Base-by-base conservation (phyloP, 768 basidiomycete genomes). In the Coprinopsis sp. region DNA sequence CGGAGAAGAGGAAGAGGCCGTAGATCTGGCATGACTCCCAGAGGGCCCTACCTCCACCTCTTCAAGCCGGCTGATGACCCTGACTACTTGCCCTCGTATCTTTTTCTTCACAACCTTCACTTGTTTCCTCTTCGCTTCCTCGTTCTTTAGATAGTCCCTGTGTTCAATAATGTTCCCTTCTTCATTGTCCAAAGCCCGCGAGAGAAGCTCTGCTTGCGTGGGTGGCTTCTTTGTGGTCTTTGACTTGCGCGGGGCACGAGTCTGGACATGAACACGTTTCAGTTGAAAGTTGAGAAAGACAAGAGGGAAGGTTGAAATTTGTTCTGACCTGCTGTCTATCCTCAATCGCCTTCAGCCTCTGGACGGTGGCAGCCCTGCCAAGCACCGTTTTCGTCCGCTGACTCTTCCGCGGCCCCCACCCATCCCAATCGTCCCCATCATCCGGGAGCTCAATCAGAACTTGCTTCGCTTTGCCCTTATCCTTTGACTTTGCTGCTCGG, bases 151-250 rank as follows among this genome's bases (percentile, higher is more conserved):
- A 58, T 92, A 93, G 54, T 91, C 78, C 28, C 78, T 72, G 52
- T 93, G 87, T 37, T 89, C 82, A 4, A 73, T 72, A 18, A 84
- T 80, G 59, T 94, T 94, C 0, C 84, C 82, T 62, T 91, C 91
- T 62, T 93, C 91, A 43, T 82, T 89, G 55, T 91, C 87, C 14
- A 93, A 76, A 0, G 91, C 91, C 6, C 79, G 79, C 2, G 80
- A 81, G 47, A 94, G 85, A 6, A 93, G 76, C 55, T 93, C 87
- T n/a, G 78, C 85, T 57, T 94, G 91, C 0, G 89, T 89, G 34
- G 72, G 76, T 4, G 68, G 61, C 24, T 72, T 81, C 19, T 66
- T 71, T 44, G 70, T 71, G 2, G 64, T 61, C 57, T 81, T 86
- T 6, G 64, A 58, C 55, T 82, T 84, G 66, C 82, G 88, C 1